Percentiles rank a stretch among this genome's conserved stretches.
These are phyloP conservation scores for Solanum peruvianum DNA, from an alignment of 257 asterid genomes.

Conservation along the genomic window DNA sequence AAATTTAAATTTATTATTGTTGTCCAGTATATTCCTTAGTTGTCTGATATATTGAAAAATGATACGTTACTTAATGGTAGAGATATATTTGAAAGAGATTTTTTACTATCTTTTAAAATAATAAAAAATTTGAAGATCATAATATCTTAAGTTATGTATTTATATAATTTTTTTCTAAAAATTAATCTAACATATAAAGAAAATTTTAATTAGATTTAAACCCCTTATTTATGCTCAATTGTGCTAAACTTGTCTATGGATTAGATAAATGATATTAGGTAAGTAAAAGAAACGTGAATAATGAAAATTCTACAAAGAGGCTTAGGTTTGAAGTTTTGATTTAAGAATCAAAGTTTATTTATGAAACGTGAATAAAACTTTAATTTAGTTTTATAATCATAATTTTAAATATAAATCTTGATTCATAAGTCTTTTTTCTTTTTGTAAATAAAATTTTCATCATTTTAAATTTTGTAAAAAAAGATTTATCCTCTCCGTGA, in stretches of 20 bases:
- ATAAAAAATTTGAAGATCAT: too few species aligned
- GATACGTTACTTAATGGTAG: too few species aligned
- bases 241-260: not conserved
- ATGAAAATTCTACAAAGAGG: not conserved
- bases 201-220: not conserved
- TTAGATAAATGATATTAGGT: not conserved
- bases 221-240: not conserved
- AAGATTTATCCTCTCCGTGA: not conserved
- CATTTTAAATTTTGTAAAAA: not conserved
- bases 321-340: not conserved
- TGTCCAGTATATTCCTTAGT: too few species aligned
- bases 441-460: not conserved
- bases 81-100: too few species aligned
- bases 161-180: not conserved
- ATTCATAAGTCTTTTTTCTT: not conserved
- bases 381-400: not conserved
- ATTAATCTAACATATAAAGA: not conserved
- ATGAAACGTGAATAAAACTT: not conserved
- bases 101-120: too few species aligned
- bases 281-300: not conserved
- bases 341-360: not conserved
- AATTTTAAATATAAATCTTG: not conserved
- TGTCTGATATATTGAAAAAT: too few species aligned
- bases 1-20: too few species aligned
- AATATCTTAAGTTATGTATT: too few species aligned